These are phyloP conservation scores for Clonostachys solani DNA, from an alignment of 2,329 filamentous ascomycete species.

Conservation along the genomic window DNA sequence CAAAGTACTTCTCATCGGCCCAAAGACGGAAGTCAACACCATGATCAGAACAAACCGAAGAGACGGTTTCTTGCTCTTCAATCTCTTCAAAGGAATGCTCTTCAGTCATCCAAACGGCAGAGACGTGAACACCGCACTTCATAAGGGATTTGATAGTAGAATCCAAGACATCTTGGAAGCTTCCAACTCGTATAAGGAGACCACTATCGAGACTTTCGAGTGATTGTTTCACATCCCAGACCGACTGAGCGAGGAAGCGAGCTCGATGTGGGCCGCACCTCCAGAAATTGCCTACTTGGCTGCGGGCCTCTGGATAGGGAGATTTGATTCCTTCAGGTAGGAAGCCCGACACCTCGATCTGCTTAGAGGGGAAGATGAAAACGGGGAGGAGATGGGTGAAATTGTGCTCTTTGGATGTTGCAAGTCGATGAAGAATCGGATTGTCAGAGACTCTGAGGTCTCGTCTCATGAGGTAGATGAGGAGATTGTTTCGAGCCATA, in stretches of 20 bases:
- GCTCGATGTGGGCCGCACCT: constrained; percentile 68
- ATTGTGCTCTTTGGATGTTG: constrained; percentile 40
- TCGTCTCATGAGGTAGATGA: constrained; percentile 69
- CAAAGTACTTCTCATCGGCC: constrained; percentile 73
- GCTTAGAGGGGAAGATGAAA: constrained; percentile 64
- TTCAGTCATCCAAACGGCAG: constrained; percentile 68
- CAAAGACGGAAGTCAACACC: constrained; percentile 60
- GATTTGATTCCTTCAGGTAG: constrained; percentile 47
- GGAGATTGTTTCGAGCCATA: constrained; percentile 40
- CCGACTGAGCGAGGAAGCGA: constrained; percentile 67
- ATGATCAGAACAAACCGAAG: constrained; percentile 43
- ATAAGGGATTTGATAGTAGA: constrained; percentile 46
- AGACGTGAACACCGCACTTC: constrained; percentile 38
- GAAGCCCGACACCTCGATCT: constrained; percentile 73
- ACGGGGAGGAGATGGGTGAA: constrained; percentile 69
- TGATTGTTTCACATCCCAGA: constrained; percentile 66
- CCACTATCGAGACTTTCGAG: constrained; percentile 56
- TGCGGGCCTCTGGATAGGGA: constrained; percentile 67
- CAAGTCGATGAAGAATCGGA: constrained; percentile 60
- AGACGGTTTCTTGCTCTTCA: constrained; percentile 55
- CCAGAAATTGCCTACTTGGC: constrained; percentile 64
- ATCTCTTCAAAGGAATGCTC: constrained; percentile 69
- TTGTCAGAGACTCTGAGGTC: constrained; percentile 74
- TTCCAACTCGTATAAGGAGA: constrained; percentile 61
- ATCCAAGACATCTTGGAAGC: constrained; percentile 44